Conservation (phyloP, 805 yeast genomes). For the Phaffomyces opuntiae region DNA sequence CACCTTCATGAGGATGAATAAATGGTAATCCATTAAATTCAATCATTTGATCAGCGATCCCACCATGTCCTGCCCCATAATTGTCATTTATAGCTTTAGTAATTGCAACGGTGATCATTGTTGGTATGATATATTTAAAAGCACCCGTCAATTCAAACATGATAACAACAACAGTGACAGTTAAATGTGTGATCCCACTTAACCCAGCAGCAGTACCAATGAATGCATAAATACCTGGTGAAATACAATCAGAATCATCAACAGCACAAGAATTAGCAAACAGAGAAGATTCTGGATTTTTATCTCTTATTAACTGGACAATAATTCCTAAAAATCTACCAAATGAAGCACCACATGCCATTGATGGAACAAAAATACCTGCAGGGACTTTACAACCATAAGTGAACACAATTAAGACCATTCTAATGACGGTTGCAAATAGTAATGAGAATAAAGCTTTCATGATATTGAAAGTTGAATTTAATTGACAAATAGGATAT, state of each 20-base stretch:
- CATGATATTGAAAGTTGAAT: slow-evolving; percentile 25
- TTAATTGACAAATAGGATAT: slow-evolving; percentile 30
- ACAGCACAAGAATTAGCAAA: slow-evolving; percentile 32
- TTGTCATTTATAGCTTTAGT: slow-evolving; percentile 74
- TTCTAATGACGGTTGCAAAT: slow-evolving; percentile 67
- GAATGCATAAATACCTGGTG: slow-evolving; percentile 93
- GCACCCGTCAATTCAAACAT: slow-evolving; percentile 98
- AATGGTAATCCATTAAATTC: slow-evolving; percentile 81
- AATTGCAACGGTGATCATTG: slow-evolving; percentile 90
- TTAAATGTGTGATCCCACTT: slow-evolving; percentile 89
- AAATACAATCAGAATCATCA: slow-evolving; percentile 50
- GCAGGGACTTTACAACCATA: slow-evolving; percentile 95
- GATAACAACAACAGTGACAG: slow-evolving; percentile 88
- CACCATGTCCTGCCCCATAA: slow-evolving; percentile 59
- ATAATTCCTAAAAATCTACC: slow-evolving; percentile 82
- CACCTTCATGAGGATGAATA: slow-evolving; percentile 67
- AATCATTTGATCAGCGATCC: slow-evolving; percentile 96
- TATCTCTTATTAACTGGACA: slow-evolving; percentile 44
- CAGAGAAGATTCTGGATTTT: slow-evolving; percentile 28
- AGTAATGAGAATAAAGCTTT: slow-evolving; percentile 45
- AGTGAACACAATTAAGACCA: slow-evolving; percentile 68
- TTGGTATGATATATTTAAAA: slow-evolving; percentile 80
- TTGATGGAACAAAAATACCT: slow-evolving; percentile 95
- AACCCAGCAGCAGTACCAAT: slow-evolving; percentile 94
- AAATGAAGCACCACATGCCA: slow-evolving; percentile 94